Conservation (phyloP, 2,329 filamentous ascomycete species). For the Pochonia chlamydosporia region DNA sequence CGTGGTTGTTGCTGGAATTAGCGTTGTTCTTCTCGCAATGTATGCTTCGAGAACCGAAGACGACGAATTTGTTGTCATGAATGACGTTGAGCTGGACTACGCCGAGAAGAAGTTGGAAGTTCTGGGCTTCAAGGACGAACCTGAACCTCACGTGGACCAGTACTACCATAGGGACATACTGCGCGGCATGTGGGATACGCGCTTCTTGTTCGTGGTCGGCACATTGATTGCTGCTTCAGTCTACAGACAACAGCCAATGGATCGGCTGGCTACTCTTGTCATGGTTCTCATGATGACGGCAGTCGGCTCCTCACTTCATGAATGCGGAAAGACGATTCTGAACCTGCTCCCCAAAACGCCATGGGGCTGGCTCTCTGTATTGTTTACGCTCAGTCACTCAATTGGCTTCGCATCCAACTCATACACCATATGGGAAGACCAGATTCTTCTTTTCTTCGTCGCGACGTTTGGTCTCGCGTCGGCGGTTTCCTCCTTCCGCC, state of each 20-base stretch:
- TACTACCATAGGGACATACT: conserved; percentile 26
- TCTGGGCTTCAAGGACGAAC: conserved; percentile 27
- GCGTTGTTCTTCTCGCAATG: conserved; percentile 63
- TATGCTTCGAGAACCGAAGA: conserved; percentile 61
- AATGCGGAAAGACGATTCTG: conserved; percentile 35
- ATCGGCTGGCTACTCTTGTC: conserved; percentile 34
- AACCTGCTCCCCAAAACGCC: conserved; percentile 64
- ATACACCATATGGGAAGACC: conserved; percentile 98
- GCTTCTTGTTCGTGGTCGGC: conserved; percentile 25
- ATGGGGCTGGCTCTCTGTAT: conserved; percentile 82
- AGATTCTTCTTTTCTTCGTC: conserved; percentile 87
- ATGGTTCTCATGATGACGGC: conserved; percentile 32
- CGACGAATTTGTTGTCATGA: conserved; percentile 47
- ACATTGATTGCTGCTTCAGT: conserved; percentile 22
- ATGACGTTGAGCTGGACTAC: conserved; percentile 52
- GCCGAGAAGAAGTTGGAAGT: conserved; percentile 54
- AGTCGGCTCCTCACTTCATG: conserved; percentile 35
- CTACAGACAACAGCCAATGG: conserved; percentile 25
- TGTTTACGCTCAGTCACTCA: conserved; percentile 84
- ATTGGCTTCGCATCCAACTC: conserved; percentile 95
- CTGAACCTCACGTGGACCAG: conserved; percentile 34
- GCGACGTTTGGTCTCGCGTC: conserved; percentile 78
- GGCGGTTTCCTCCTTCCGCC: conserved; percentile 68
- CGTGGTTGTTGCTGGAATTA: conserved; percentile 61
- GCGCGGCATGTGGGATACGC: conserved; percentile 29